Evolutionary conservation across 768 basidiomycete genomes (phyloP), one percentile per base, ranked within the genome.

Genomic region (Vararia minispora): DNA sequence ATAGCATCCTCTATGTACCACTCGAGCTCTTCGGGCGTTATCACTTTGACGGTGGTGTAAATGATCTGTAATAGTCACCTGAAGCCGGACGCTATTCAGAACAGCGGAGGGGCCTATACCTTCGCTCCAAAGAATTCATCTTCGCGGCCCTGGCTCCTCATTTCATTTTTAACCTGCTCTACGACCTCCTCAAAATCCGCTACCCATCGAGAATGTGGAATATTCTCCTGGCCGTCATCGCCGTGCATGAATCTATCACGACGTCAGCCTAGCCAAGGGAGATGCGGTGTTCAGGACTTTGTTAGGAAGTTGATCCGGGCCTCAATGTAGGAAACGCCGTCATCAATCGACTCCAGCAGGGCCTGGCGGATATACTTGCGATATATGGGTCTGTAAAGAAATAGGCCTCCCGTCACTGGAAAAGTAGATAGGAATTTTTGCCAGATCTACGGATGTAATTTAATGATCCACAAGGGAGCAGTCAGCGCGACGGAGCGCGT

Each of bases 1-100:
- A 87, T 72, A 46, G 84, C 83, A 47, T 88, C 84, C 40, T 81
- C 76, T n/a, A 76, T 56, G 52, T 76, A 77, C 69, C 68, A 73
- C 21, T 71, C 68, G 11, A 87, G 51, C 41, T 74, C 71, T 32
- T 78, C 72, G 6, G 62, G 56, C 1, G 69, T 62, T 33, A 78
- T 63, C 43, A 66, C 58, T 18, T 77, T 69, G 30, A 82, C 49
- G 0, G 79, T 78, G 4, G 71, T 64, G 48, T 85, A 85, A 40
- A 87, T 85, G 32, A 87, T 71, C 79, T 85, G 41, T n/a, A 23
- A n/a, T 33, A 7, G 12, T 10, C 21, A 13, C 29, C n/a, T n/a
- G 9, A 9, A 8, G 26, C 18, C 8, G 17, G 22, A 35, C 23
- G 5, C 12, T 20, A 20, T n/a, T n/a, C n/a, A n/a, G n/a, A n/a